These are phyloP conservation scores for Thelonectria blattea DNA, from an alignment of 2,329 filamentous ascomycete species.

Conservation along the genomic window DNA sequence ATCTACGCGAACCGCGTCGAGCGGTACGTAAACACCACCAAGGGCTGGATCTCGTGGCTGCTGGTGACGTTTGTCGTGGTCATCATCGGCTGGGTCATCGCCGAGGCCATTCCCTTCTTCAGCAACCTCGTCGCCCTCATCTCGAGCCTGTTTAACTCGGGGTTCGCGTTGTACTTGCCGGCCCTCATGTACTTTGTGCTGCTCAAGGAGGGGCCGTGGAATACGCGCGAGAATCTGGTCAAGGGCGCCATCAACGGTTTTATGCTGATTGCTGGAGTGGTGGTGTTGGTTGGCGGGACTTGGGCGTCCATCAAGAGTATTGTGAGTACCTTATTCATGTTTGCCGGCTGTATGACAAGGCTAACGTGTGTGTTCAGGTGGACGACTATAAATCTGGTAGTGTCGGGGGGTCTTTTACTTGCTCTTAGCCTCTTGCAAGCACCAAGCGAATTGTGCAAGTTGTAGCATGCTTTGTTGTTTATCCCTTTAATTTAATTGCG, in stretches of 20 bases:
- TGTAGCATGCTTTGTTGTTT: not conserved
- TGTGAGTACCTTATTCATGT: slow-evolving; percentile 4
- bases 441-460: not conserved
- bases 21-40: slow-evolving; percentile 19
- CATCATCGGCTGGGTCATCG: slow-evolving; percentile 19
- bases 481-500: not conserved
- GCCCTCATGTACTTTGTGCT: slow-evolving; percentile 20
- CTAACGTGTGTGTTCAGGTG: slow-evolving; percentile 5
- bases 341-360: not conserved
- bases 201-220: slow-evolving; percentile 18
- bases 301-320: slow-evolving; percentile 22
- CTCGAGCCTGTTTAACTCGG: slow-evolving; percentile 21
- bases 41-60: slow-evolving; percentile 20
- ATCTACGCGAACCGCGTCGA: slow-evolving; percentile 20
- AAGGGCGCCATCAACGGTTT: slow-evolving; percentile 21
- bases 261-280: slow-evolving; percentile 16
- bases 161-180: slow-evolving; percentile 20
- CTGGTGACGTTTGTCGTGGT: slow-evolving; percentile 5
- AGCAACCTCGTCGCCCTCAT: slow-evolving; percentile 20
- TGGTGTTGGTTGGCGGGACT: slow-evolving; percentile 19
- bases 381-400: slow-evolving; percentile 16
- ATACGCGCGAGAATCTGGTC: slow-evolving; percentile 15
- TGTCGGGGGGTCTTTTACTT: slow-evolving; percentile 13
- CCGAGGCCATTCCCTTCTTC: slow-evolving; percentile 22
- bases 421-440: not conserved